Base-by-base conservation (phyloP, 306 rosid species). In the Acacia crassicarpa region DNA sequence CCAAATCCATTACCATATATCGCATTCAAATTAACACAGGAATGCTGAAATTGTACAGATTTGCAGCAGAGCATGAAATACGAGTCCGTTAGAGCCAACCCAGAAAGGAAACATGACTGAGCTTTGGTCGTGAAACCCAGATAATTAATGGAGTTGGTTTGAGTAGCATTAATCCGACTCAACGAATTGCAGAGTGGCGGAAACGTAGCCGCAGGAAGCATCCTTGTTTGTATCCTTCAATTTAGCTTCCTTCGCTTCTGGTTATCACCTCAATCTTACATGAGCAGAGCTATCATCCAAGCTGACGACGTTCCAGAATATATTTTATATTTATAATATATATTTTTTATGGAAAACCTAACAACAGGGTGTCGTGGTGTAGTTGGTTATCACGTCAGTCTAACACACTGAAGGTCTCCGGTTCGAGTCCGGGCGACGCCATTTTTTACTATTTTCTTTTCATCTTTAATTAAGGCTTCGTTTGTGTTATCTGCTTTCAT, bases 371-470 rank as follows among this genome's bases (percentile, higher is more conserved):
- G 75, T 87, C 84, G 90, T 87, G 90, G 90, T 87, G 90, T 87
- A 87, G 90, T 81, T 93, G 96, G 97, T 95, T 92, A 91, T 93
- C 94, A 92, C 92, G 93, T 91, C 89, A 95, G 92, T 93, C 94
- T 95, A 95, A 93, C 93, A 95, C 98, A 92, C 93, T 89, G 94
- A 86, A 90, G 94, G 90, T 92, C 92, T 87, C 87, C 90, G 87
- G 93, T 89, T 89, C 92, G 81, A 92, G 51, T 48, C 94, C 87
- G 90, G 89, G 87, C 85, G 83, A 86, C 44, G 89, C 89, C 89
- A 86, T 0, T 0, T 0, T 32, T 30, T 10, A 1, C n/a, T 16
- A 0, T 3, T 2, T 9, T 9, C 0, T 27, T 13, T 27, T 0
- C 1, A 54, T 27, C 23, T 59, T 59, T 58, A 0, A 12, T 59